These are phyloP conservation scores for Pseudocercospora musae DNA, from an alignment of 2,329 filamentous ascomycete species.

Conservation along the genomic window DNA sequence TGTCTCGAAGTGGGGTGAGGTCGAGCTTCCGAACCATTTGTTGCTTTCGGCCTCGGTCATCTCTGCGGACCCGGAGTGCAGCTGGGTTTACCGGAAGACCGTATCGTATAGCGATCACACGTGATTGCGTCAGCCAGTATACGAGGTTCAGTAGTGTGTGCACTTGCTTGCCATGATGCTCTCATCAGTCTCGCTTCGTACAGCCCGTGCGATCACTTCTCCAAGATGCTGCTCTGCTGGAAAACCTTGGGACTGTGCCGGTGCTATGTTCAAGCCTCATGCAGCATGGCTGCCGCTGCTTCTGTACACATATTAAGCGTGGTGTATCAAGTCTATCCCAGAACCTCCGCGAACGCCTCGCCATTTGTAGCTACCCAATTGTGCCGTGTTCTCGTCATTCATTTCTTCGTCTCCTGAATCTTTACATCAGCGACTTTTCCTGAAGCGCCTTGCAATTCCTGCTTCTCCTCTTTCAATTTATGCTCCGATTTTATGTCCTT, in stretches of 20 bases:
- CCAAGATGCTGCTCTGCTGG: neutral
- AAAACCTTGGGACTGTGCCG: neutral
- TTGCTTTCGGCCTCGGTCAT: neutral
- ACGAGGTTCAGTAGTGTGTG: neutral
- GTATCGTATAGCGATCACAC: too few species aligned
- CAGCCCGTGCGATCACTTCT: neutral
- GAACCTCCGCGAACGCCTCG: neutral
- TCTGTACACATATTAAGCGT: neutral
- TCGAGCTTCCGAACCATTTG: neutral
- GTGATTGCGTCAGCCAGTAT: neutral
- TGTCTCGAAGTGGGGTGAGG: neutral
- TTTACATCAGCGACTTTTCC: neutral
- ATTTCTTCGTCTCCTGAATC: slow-evolving; percentile 4
- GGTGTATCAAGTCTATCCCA: neutral
- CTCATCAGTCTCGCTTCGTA: neutral
- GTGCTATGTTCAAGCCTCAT: neutral
- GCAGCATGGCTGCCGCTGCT: neutral
- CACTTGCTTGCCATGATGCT: neutral
- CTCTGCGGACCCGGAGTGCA: neutral
- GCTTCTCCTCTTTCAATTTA: slow-evolving; percentile 12
- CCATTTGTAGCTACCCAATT: neutral
- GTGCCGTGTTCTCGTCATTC: neutral
- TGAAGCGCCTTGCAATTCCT: slow-evolving; percentile 11
- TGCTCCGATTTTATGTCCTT: slow-evolving; percentile 37
- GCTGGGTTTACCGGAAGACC: too few species aligned